Evolutionary conservation across 495 filamentous ascomycete genomes (phyloP).

Genomic region (Apodospora peruviana): DNA sequence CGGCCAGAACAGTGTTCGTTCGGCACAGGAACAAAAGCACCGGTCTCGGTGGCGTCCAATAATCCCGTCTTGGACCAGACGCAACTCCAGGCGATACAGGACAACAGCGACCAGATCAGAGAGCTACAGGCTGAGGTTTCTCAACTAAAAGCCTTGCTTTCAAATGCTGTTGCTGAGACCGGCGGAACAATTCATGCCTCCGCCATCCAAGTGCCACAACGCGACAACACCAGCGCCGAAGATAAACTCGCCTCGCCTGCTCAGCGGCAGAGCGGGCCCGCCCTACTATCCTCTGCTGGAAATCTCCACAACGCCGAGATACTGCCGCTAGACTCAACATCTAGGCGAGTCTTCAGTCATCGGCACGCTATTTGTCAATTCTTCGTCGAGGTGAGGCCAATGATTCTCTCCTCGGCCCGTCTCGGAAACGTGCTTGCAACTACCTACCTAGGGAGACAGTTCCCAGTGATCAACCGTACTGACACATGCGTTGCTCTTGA

Average conservation of each 20-base stretch:
- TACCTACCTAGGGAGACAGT: not conserved
- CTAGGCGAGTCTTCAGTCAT: not conserved
- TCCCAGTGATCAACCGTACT: too few relatives aligned
- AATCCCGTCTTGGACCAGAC: not conserved
- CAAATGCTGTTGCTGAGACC: not conserved
- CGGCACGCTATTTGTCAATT: not conserved
- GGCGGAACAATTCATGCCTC: slow-evolving; percentile 1
- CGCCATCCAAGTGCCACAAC: not conserved
- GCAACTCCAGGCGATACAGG: not conserved
- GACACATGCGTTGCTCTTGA: too few relatives aligned
- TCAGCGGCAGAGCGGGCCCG: not conserved
- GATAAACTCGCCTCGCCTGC: too few relatives aligned
- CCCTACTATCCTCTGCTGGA: not conserved
- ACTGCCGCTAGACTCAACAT: too few relatives aligned
- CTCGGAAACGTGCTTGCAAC: not conserved
- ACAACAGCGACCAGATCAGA: slow-evolving; percentile 12
- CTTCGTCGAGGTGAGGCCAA: not conserved
- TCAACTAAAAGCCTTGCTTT: not conserved
- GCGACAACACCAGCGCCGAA: too few relatives aligned
- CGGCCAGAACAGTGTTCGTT: slow-evolving; percentile 15
- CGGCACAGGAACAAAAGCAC: slow-evolving; percentile 5
- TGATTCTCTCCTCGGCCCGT: not conserved
- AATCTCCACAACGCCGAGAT: too few relatives aligned
- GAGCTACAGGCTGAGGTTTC: not conserved
- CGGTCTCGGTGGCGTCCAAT: not conserved